Evolutionary conservation across 768 basidiomycete species (phyloP).

Genomic region (Hericium rajendrae): DNA sequence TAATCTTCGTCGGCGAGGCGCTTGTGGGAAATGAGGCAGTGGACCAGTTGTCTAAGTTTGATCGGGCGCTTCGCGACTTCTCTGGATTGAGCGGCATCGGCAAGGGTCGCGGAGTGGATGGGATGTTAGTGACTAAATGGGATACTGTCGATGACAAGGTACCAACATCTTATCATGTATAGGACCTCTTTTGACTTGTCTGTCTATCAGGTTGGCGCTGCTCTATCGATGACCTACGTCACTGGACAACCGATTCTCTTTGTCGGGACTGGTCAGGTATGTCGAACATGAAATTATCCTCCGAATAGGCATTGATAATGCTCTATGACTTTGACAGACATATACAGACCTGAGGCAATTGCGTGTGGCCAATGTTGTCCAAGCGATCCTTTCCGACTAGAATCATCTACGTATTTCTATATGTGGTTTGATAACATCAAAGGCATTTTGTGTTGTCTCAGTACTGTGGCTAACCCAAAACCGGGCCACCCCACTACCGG

Average conservation of each 20-base stretch:
- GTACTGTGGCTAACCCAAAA: no score
- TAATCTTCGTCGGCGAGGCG: conserved; percentile 97
- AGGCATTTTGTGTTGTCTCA: no score
- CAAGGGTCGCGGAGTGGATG: conserved; percentile 88
- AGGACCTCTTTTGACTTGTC: neutral
- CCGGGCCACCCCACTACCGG: no score
- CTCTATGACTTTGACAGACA: conserved; percentile 42
- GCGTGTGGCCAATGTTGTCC: conserved; percentile 85
- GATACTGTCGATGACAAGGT: conserved; percentile 98
- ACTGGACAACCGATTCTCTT: conserved; percentile 98
- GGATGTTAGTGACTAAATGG: conserved; percentile 98
- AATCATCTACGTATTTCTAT: no score
- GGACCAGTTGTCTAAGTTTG: conserved; percentile 95
- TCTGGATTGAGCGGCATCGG: conserved; percentile 56
- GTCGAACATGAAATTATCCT: conserved; percentile 16
- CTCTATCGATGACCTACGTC: conserved; percentile 97
- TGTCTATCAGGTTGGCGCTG: conserved; percentile 77
- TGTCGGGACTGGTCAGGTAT: conserved; percentile 93
- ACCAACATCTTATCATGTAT: neutral
- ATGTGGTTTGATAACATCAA: no score
- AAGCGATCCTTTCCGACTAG: conserved; percentile 79
- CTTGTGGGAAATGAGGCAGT: conserved; percentile 98
- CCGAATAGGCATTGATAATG: conserved; percentile 1
- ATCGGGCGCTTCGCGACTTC: conserved; percentile 88
- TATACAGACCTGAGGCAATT: conserved; percentile 93